Evolutionary conservation across 169 alveolate genomes (phyloP).

Genomic region (Plasmodium fragile): DNA sequence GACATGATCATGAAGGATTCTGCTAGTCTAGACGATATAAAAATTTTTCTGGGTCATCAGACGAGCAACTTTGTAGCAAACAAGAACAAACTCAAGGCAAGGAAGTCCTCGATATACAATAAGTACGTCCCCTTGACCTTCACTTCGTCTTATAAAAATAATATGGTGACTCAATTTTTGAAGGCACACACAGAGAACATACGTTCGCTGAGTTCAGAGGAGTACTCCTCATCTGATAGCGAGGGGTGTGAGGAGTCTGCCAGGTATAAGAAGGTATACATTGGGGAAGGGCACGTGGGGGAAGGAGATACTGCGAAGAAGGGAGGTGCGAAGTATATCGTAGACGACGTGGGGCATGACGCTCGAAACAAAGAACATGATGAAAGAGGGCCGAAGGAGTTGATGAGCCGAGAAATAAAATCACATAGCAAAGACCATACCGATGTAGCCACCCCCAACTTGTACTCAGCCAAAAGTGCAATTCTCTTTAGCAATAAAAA

Average conservation of each 20-base stretch:
- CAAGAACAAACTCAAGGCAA: conserved; percentile 18
- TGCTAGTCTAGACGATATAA: conserved; percentile 26
- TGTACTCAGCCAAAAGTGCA: conserved; percentile 28
- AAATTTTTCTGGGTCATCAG: conserved; percentile 11
- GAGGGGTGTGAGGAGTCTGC: background rate
- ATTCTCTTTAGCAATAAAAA: conserved; percentile 34
- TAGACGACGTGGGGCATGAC: background rate
- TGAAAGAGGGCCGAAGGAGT: background rate
- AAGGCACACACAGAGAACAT: conserved; percentile 24
- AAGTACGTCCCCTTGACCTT: conserved; percentile 53
- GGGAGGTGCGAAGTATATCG: background rate
- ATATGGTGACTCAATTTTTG: conserved; percentile 1
- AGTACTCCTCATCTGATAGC: conserved; percentile 1
- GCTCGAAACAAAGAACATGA: background rate
- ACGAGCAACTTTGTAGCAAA: conserved; percentile 34
- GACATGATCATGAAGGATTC: conserved; percentile 51
- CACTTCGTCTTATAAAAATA: conserved; percentile 38
- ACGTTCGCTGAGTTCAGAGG: background rate
- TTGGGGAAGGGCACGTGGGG: background rate
- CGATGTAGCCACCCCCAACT: background rate
- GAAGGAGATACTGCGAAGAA: background rate
- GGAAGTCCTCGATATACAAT: conserved; percentile 26
- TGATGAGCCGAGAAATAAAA: background rate
- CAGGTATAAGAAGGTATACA: conserved; percentile 11
- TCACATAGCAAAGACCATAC: background rate